These are phyloP conservation scores for Candida verbasci DNA, from an alignment of 805 yeast genomes.

Conservation along the genomic window DNA sequence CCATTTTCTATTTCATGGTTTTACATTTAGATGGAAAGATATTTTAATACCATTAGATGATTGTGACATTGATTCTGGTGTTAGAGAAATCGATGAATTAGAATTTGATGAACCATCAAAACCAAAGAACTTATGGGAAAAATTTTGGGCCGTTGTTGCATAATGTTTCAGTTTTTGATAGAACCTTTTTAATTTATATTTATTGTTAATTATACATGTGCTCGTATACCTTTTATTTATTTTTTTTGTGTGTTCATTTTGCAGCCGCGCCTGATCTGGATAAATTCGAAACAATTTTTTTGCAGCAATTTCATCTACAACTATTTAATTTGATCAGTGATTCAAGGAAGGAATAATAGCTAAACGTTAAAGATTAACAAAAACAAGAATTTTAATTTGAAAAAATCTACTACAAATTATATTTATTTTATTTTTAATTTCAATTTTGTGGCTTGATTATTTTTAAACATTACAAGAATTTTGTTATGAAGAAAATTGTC, in stretches of 20 bases:
- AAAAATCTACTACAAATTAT: no score
- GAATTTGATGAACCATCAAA: slow-evolving; percentile 49
- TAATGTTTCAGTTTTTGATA: no score
- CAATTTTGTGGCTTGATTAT: neutral
- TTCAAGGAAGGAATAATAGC: neutral
- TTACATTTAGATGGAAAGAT: slow-evolving; percentile 26
- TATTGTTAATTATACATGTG: no score
- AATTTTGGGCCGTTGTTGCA: slow-evolving; percentile 38
- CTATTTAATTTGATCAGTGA: neutral
- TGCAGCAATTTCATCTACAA: neutral
- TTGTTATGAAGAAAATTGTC: slow-evolving; percentile 3
- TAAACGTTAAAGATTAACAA: neutral
- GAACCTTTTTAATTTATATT: no score
- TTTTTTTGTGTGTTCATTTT: neutral
- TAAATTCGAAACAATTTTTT: neutral
- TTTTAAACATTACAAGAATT: slow-evolving; percentile 1
- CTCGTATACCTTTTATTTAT: no score
- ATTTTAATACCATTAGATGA: slow-evolving; percentile 46
- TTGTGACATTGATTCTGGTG: slow-evolving; percentile 66
- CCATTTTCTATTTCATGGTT: slow-evolving; percentile 48
- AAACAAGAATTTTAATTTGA: slow-evolving; percentile 1
- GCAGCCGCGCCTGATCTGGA: slow-evolving; percentile 1
- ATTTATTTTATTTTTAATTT: neutral
- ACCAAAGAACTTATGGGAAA: slow-evolving; percentile 51
- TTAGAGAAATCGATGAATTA: slow-evolving; percentile 56